Evolutionary conservation across 2,329 filamentous ascomycete genomes (phyloP).

Genomic region (Fusarium devonianum): DNA sequence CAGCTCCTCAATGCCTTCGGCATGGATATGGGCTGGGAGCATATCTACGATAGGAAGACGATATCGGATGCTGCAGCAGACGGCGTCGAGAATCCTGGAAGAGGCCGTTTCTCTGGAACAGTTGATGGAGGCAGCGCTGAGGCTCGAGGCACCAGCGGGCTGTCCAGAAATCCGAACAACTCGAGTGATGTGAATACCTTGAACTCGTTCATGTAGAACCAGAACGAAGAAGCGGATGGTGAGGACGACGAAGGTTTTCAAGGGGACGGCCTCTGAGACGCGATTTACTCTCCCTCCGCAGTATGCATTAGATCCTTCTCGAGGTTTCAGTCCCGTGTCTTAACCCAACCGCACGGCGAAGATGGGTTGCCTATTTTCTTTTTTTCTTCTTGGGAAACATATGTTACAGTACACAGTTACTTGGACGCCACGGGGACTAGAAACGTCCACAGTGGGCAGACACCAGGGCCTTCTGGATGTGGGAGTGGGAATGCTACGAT

Average conservation of each 20-base stretch:
- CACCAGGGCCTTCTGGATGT: background rate
- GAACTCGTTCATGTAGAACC: slow-evolving; percentile 5
- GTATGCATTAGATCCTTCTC: too few relatives aligned
- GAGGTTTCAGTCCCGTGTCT: background rate
- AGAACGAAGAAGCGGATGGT: background rate
- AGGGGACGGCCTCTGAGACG: too few relatives aligned
- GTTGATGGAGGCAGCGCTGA: slow-evolving; percentile 32
- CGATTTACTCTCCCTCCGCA: too few relatives aligned
- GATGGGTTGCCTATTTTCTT: slow-evolving; percentile 4
- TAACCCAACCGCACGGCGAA: background rate
- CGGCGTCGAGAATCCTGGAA: slow-evolving; percentile 47
- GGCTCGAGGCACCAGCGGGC: background rate
- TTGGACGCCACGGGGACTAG: slow-evolving; percentile 15
- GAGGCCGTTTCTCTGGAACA: slow-evolving; percentile 51
- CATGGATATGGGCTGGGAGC: slow-evolving; percentile 49
- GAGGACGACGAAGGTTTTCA: background rate
- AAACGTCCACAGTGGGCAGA: background rate
- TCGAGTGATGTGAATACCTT: background rate
- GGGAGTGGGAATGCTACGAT: background rate
- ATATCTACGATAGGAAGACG: slow-evolving; percentile 43
- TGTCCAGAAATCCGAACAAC: background rate
- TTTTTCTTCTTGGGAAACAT: background rate
- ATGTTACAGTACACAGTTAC: slow-evolving; percentile 9
- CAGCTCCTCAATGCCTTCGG: slow-evolving; percentile 45
- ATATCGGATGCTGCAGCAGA: slow-evolving; percentile 47